Percentiles rank a stretch among this genome's conserved stretches.
These are phyloP conservation scores for Paecilomyces sp. DNA, from an alignment of 2,329 filamentous ascomycete species.

Conservation along the genomic window DNA sequence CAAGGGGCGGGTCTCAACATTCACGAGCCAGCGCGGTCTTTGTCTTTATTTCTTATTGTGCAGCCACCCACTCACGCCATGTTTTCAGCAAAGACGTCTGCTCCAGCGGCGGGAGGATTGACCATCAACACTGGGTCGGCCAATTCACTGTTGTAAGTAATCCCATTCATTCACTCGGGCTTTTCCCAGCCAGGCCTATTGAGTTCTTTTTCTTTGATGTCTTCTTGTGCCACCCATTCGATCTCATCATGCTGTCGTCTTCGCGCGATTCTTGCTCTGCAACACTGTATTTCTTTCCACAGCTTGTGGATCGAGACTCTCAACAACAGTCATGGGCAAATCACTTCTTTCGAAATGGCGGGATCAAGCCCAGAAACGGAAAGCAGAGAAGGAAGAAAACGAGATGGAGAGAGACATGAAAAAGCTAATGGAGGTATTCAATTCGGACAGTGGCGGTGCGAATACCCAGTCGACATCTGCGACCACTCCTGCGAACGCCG, in stretches of 20 bases:
- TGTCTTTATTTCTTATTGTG: not conserved
- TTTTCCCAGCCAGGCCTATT: not conserved
- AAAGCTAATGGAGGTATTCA: constrained; percentile 1
- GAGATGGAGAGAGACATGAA: constrained; percentile 3
- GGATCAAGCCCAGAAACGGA: not conserved
- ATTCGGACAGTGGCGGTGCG: constrained; percentile 15
- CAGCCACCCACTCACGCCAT: constrained; percentile 11
- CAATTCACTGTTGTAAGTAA: constrained; percentile 42
- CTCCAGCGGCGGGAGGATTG: constrained; percentile 30
- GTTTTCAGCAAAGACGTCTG: constrained; percentile 30
- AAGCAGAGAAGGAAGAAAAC: not conserved
- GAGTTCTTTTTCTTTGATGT: not conserved
- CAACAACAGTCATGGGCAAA: not conserved
- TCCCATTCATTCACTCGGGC: not conserved
- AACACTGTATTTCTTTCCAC: not conserved
- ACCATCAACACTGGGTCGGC: constrained; percentile 48
- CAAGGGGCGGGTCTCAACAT: not conserved
- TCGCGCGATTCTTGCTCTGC: not conserved
- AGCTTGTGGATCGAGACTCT: not conserved
- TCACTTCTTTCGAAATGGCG: not conserved
- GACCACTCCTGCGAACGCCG: constrained; percentile 19
- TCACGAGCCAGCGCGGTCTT: not conserved
- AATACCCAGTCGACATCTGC: constrained; percentile 20
- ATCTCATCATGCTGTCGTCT: not conserved
- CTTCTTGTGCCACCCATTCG: not conserved